Percentiles rank a stretch among this genome's conserved stretches.
These are phyloP conservation scores for Pseudotulostoma volvatum DNA, from an alignment of 495 filamentous ascomycete species.

Conservation along the genomic window DNA sequence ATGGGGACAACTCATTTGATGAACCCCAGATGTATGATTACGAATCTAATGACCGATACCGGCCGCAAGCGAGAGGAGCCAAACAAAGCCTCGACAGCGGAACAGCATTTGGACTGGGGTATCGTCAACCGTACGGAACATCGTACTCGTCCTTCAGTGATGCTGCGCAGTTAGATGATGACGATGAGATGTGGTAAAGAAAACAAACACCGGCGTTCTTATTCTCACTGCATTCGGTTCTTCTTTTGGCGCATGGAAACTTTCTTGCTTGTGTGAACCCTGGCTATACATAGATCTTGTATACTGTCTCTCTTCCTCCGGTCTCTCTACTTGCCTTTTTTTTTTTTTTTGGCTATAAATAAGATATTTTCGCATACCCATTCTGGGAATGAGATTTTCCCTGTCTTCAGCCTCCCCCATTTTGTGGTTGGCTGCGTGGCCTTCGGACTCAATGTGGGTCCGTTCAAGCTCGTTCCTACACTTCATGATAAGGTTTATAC, in stretches of 20 bases:
- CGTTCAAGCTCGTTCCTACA: no score
- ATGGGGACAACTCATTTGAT: constrained; percentile 37
- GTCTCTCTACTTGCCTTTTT: constrained; percentile 6
- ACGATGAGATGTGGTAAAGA: constrained; percentile 41
- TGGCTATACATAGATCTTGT: constrained; percentile 13
- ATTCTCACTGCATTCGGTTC: constrained; percentile 14
- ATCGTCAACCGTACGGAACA: constrained; percentile 27
- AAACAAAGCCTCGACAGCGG: constrained; percentile 35
- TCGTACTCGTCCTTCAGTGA: constrained; percentile 34
- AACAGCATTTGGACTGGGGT: constrained; percentile 26
- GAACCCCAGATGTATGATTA: constrained; percentile 44
- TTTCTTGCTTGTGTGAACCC: constrained; percentile 19
- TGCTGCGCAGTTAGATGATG: constrained; percentile 30
- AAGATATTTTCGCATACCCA: background rate
- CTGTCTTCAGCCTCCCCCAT: no score
- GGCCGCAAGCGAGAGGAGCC: constrained; percentile 34
- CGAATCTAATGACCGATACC: constrained; percentile 34
- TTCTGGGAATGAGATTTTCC: background rate
- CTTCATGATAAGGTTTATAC: no score
- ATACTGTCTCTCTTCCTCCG: constrained; percentile 13
- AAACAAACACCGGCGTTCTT: constrained; percentile 9
- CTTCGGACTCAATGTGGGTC: no score
- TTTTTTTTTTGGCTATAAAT: constrained; percentile 1
- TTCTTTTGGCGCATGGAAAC: constrained; percentile 21
- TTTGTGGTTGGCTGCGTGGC: no score